Conservation (phyloP, 148 eudicot genomes). For the Agrostemma githago region DNA sequence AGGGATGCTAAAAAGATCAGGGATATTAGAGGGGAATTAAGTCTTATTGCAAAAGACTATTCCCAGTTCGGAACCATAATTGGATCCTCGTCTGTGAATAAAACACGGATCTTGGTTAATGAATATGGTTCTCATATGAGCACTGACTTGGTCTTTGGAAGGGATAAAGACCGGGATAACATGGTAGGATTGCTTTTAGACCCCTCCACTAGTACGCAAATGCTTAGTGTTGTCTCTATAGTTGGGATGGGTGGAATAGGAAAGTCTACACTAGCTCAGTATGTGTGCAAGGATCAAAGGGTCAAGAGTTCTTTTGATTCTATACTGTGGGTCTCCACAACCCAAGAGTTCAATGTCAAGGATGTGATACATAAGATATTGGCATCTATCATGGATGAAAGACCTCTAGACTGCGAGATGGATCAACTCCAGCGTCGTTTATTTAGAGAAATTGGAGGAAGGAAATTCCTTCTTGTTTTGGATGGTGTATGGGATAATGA, state of each 20-base stretch:
- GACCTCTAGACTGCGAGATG: not conserved
- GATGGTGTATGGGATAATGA: constrained; percentile 16
- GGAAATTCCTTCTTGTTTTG: constrained; percentile 12
- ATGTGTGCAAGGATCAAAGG: constrained; percentile 8
- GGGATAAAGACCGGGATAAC: not conserved
- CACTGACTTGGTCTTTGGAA: constrained; percentile 13
- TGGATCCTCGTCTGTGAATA: not conserved
- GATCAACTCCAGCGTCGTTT: not conserved
- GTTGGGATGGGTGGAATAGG: constrained; percentile 22
- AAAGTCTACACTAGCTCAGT: constrained; percentile 11
- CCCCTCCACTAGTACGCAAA: not conserved
- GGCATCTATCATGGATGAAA: not conserved
- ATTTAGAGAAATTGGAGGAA: not conserved
- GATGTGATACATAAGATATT: constrained; percentile 3
- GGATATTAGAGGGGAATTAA: not conserved
- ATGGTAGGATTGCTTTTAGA: not conserved
- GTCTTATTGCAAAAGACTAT: not conserved
- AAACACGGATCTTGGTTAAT: not conserved
- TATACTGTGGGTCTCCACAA: not conserved
- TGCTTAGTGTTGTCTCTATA: not conserved
- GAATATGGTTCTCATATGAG: not conserved
- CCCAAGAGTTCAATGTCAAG: not conserved
- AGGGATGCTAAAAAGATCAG: not conserved
- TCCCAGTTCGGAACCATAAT: not conserved
- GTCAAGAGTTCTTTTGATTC: constrained; percentile 7